A percentile compares a stretch with the other conserved stretches of the same genome.
Conservation (phyloP, 2,329 filamentous ascomycete species). For the Fusarium sp. region DNA sequence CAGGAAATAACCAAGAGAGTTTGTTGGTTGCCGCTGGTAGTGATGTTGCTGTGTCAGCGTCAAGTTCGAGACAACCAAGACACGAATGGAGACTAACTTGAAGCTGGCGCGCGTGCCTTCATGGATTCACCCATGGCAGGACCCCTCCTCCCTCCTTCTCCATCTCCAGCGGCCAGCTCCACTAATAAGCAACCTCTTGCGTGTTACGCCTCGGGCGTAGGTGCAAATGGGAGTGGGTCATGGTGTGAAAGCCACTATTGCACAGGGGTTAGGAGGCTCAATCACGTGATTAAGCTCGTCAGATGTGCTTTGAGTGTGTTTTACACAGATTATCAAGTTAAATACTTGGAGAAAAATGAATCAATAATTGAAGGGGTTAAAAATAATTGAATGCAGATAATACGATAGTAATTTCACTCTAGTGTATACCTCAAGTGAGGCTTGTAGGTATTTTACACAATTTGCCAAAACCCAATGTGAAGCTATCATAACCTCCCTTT, state of each 20-base stretch:
- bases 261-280: background rate
- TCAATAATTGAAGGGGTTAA: no score
- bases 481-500: background rate
- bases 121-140: conserved; percentile 9
- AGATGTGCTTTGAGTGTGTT: background rate
- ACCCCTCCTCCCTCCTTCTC: conserved; percentile 32
- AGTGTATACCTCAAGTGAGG: background rate
- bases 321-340: background rate
- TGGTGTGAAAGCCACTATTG: background rate
- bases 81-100: background rate
- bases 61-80: conserved; percentile 17
- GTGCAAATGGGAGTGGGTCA: background rate
- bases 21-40: conserved; percentile 8
- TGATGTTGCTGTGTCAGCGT: conserved; percentile 37
- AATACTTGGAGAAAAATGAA: no score
- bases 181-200: conserved; percentile 10
- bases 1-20: background rate
- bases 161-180: conserved; percentile 24
- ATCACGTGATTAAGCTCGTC: background rate
- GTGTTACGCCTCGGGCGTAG: background rate
- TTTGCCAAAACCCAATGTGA: background rate
- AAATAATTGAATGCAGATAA: no score
- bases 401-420: no score
- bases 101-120: conserved; percentile 1
- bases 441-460: background rate